Percentiles rank a stretch among this genome's conserved stretches.
Conservation (phyloP, 1,284 basidiomycete species). For the Cryptococcus depauperatus region DNA sequence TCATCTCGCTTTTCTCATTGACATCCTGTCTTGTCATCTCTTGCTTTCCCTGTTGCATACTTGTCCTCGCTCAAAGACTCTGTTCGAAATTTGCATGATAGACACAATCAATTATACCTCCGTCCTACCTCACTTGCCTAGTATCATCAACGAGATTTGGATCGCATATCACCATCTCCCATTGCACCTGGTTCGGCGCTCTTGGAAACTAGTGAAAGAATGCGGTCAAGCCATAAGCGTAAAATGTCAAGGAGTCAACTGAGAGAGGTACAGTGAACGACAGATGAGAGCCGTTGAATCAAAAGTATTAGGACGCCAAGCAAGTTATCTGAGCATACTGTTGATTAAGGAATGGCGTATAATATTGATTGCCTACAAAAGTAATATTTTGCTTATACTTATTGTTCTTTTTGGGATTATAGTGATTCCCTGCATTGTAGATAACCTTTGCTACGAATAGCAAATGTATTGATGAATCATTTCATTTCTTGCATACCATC, state of each 20-base stretch:
- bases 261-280: constrained; percentile 37
- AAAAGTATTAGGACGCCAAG: constrained; percentile 17
- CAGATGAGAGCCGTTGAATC: constrained; percentile 33
- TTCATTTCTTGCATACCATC: background rate
- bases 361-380: too few species aligned
- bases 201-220: background rate
- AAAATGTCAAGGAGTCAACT: constrained; percentile 33
- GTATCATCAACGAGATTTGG: too few species aligned
- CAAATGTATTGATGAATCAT: too few species aligned
- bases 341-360: too few species aligned
- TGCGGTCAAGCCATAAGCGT: constrained; percentile 27
- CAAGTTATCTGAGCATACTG: constrained; percentile 12
- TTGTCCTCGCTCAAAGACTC: background rate
- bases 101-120: too few species aligned
- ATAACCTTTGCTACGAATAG: background rate
- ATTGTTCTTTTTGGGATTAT: background rate
- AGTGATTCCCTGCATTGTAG: background rate
- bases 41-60: background rate
- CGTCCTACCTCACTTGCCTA: too few species aligned
- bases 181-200: background rate
- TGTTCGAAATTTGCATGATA: too few species aligned
- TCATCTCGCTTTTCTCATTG: too few species aligned
- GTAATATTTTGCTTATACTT: background rate
- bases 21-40: too few species aligned
- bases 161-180: background rate